Evolutionary conservation across 768 basidiomycete species (phyloP).

Genomic region (Boletus sensibilis): DNA sequence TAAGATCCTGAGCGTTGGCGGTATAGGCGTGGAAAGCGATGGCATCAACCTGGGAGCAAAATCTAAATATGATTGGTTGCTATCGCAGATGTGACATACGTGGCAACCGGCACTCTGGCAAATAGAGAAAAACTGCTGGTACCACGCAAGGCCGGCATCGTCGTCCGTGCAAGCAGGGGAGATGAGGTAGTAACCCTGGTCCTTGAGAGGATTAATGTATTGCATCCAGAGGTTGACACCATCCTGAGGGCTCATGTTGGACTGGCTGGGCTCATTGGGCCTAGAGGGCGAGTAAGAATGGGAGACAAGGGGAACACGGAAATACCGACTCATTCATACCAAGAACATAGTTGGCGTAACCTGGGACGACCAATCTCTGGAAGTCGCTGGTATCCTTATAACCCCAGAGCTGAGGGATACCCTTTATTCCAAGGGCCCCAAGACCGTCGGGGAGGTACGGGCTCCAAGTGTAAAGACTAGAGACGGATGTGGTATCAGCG

Average conservation of each 20-base stretch:
- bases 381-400: constrained; percentile 45
- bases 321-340: constrained; percentile 73
- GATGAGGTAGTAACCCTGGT: constrained; percentile 54
- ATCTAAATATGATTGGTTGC: background rate
- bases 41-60: constrained; percentile 45
- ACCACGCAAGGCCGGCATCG: constrained; percentile 61
- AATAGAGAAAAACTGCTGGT: constrained; percentile 49
- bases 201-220: constrained; percentile 57
- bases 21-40: constrained; percentile 74
- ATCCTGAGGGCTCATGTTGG: constrained; percentile 51
- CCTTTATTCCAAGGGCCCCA: constrained; percentile 45
- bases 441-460: constrained; percentile 38
- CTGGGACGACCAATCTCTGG: constrained; percentile 40
- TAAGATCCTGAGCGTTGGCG: constrained; percentile 44
- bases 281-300: constrained; percentile 37
- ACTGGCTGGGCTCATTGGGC: constrained; percentile 63
- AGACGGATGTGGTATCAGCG: background rate
- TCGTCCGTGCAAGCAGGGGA: constrained; percentile 70
- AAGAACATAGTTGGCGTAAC: constrained; percentile 50
- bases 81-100: constrained; percentile 38
- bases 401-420: constrained; percentile 73
- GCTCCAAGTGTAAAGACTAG: constrained; percentile 66
- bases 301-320: background rate
- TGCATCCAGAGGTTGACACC: constrained; percentile 58
- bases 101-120: constrained; percentile 44